Evolutionary conservation across 1,284 basidiomycete species (phyloP).

Genomic region (Coniferiporia weirii): DNA sequence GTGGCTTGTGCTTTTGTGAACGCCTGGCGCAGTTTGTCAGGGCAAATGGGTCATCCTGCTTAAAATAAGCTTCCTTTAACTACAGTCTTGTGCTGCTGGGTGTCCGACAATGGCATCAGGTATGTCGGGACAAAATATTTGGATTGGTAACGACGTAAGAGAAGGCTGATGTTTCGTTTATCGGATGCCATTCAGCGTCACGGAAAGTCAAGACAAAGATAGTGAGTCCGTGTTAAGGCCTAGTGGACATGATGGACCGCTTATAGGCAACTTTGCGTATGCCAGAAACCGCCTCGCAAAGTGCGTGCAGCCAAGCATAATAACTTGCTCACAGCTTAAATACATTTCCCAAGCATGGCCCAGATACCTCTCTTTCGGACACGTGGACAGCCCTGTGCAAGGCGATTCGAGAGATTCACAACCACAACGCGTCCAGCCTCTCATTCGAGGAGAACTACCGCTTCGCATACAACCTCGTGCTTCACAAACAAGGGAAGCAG

Average conservation of each 20-base stretch:
- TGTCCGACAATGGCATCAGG: neutral
- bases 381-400: constrained; percentile 72
- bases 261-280: neutral
- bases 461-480: constrained; percentile 91
- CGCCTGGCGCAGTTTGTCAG: too few species aligned
- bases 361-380: constrained; percentile 62
- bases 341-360: constrained; percentile 48
- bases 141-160: neutral
- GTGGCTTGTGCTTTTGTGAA: too few species aligned
- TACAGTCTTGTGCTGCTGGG: neutral
- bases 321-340: neutral
- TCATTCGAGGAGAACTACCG: constrained; percentile 98
- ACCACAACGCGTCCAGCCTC: constrained; percentile 87
- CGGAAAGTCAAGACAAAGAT: constrained; percentile 36
- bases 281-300: constrained; percentile 51
- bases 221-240: constrained; percentile 30
- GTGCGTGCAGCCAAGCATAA: constrained; percentile 27
- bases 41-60: neutral
- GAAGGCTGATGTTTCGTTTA: neutral
- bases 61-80: neutral
- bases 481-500: constrained; percentile 81
- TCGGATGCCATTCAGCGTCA: constrained; percentile 17
- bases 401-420: constrained; percentile 94
- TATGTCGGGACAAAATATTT: neutral
- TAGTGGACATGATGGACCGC: neutral